Base-by-base conservation (phyloP, 2,329 filamentous ascomycete genomes). In the Scedosporium minutisporum region DNA sequence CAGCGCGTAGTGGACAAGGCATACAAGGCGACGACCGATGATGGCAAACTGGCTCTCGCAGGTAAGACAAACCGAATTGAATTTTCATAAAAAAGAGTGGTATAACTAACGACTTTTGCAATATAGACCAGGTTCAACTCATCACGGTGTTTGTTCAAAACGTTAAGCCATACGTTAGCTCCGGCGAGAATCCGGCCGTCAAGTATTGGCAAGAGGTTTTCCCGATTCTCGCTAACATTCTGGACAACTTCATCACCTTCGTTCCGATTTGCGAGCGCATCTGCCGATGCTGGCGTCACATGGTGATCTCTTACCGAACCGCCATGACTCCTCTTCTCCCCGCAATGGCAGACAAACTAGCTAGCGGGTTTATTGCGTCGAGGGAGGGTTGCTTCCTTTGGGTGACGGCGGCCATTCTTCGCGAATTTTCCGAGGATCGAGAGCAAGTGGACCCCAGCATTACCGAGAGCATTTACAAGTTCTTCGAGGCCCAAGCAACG, bases 311-410 rank as follows among this genome's bases (percentile, higher is more conserved):
- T 0, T 97, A 97, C 75, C 86, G 95, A 67, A 95, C 89, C 2
- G 89, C 89, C 60, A 96, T 96, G 80, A 85, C 89, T 14, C 92
- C 93, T 25, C 78, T 99, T 57, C 82, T 99, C 55, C 89, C 90
- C 1, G 83, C 86, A 21, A 86, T 99, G 75, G 96, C 95, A 18
- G 90, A 93, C 68, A 96, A 93, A 74, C 83, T 99, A 63, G 91
- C 91, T 1, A 83, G 82, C 66, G 93, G 93, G 4, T 99, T 99
- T 72, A 83, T 89, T 62, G 82, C 84, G 18, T 97, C 93, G 10
- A 85, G 87, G 65, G 93, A 99, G 75, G 95, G 95, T 12, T 97
- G 93, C 73, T 99, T 99, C 81, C 81, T 99, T n/a, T 99, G 95
- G 95, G 93, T 95, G 1, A 97, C 93, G 2, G 90, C 93, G 66